A percentile compares a stretch with the other conserved stretches of the same genome.
Evolutionary conservation across 2,329 filamentous ascomycete genomes (phyloP).

Genomic region (Botryotinia convoluta): DNA sequence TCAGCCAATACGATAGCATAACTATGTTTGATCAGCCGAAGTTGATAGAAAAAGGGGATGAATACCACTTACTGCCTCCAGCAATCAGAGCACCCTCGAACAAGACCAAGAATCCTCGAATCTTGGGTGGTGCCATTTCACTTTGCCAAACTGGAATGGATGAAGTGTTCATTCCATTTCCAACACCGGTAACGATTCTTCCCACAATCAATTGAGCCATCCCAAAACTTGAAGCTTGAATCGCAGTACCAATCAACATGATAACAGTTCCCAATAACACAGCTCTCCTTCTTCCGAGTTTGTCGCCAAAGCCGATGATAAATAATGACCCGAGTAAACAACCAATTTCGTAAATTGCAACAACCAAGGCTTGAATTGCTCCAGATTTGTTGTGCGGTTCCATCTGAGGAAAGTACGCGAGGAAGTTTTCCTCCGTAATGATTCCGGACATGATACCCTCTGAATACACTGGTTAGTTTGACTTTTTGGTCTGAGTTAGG

Average conservation of each 20-base stretch:
- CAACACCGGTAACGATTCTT: conserved; percentile 50
- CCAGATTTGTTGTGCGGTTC: conserved; percentile 29
- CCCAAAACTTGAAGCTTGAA: conserved; percentile 43
- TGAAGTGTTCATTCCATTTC: conserved; percentile 50
- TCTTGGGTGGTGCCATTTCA: conserved; percentile 56
- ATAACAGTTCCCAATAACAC: conserved; percentile 57
- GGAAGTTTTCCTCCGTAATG: conserved; percentile 54
- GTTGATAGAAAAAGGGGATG: neutral
- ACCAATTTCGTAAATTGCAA: conserved; percentile 58
- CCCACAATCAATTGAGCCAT: conserved; percentile 55
- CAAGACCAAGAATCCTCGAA: conserved; percentile 60
- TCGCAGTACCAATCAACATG: conserved; percentile 54
- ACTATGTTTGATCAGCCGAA: conserved; percentile 8
- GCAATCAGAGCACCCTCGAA: conserved; percentile 58
- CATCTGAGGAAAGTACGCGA: conserved; percentile 26
- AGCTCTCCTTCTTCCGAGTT: conserved; percentile 54
- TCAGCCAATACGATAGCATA: conserved; percentile 55
- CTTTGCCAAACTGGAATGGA: conserved; percentile 59
- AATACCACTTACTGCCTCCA: conserved; percentile 43
- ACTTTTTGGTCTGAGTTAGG: neutral
- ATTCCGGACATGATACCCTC: conserved; percentile 22
- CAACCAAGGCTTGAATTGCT: conserved; percentile 46
- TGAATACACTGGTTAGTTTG: neutral
- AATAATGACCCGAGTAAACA: conserved; percentile 57
- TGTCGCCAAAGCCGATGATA: conserved; percentile 55